These are phyloP conservation scores for Verticillium albo-atrum DNA, from an alignment of 2,329 filamentous ascomycete species.

Conservation along the genomic window DNA sequence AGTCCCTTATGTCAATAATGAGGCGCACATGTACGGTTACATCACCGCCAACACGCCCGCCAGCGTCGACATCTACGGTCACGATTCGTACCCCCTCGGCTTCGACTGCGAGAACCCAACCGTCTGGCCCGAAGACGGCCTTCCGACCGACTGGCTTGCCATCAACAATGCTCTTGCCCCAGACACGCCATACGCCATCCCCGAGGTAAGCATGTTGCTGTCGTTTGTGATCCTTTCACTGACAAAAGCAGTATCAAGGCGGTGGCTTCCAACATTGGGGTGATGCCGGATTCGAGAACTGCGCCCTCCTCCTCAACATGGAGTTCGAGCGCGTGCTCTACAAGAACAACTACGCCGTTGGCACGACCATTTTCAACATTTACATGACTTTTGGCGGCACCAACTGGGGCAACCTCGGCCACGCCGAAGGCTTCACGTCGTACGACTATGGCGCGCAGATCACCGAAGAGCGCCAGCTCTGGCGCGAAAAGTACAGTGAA, in stretches of 20 bases:
- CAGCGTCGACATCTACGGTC: conserved; percentile 37
- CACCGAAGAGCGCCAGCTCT: conserved; percentile 62
- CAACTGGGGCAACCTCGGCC: conserved; percentile 78
- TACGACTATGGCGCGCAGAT: conserved; percentile 56
- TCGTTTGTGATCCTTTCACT: conserved; percentile 9
- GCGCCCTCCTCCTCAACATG: conserved; percentile 60
- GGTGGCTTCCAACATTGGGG: conserved; percentile 74
- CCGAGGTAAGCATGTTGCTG: conserved; percentile 38
- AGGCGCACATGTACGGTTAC: conserved; percentile 42
- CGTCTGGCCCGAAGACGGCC: conserved; percentile 20
- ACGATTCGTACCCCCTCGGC: conserved; percentile 59
- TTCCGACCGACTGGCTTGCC: conserved; percentile 40
- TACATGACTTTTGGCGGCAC: conserved; percentile 81
- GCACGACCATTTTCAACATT: conserved; percentile 63
- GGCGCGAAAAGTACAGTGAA: conserved; percentile 74
- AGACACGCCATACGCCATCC: conserved; percentile 55
- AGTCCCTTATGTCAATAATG: conserved; percentile 73
- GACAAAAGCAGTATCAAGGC: conserved; percentile 55
- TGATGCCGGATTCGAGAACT: conserved; percentile 64
- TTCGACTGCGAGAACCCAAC: conserved; percentile 57
- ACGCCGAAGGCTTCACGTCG: conserved; percentile 59
- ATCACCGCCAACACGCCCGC: conserved; percentile 1
- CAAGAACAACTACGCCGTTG: conserved; percentile 67
- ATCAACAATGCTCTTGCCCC: conserved; percentile 57
- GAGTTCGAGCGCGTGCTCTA: conserved; percentile 76